These are phyloP conservation scores for Lactuca sativa DNA, from an alignment of 129 eudicot genomes.

Conservation along the genomic window DNA sequence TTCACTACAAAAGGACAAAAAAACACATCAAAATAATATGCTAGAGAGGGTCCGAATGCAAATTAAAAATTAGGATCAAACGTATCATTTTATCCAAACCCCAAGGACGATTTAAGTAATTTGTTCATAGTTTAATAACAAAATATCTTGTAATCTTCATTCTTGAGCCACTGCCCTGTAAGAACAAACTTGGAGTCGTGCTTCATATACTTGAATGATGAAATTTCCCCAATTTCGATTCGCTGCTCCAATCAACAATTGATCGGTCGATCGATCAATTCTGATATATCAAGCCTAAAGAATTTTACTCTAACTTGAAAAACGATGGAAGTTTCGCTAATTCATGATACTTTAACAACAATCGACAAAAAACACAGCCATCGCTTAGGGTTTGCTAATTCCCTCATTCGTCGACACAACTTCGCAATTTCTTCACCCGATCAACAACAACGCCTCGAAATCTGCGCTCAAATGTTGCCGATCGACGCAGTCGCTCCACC, in stretches of 20 bases:
- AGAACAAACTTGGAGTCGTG: not conserved
- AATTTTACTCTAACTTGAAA: not conserved
- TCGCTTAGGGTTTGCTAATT: constrained; percentile 17
- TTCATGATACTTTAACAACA: constrained; percentile 28
- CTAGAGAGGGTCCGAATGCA: too few species aligned
- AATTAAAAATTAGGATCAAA: too few species aligned
- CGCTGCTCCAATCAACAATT: not conserved
- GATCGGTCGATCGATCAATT: constrained; percentile 2
- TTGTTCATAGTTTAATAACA: too few species aligned
- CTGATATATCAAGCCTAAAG: constrained; percentile 5
- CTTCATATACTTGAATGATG: not conserved
- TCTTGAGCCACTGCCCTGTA: not conserved
- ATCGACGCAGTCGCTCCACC: constrained; percentile 44
- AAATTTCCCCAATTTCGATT: constrained; percentile 18
- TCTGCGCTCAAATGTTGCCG: constrained; percentile 19
- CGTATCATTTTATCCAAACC: too few species aligned
- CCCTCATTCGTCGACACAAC: constrained; percentile 23
- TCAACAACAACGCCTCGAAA: constrained; percentile 25
- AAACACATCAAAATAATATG: too few species aligned
- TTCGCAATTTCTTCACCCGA: constrained; percentile 19
- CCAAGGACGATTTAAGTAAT: too few species aligned
- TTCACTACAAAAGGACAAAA: too few species aligned
- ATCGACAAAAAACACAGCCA: constrained; percentile 18
- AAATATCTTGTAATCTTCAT: not conserved
- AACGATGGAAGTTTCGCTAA: constrained; percentile 33